A percentile compares a stretch with the other conserved stretches of the same genome.
phyloP scores from a whole-genome alignment of 2,329 filamentous ascomycete species.

The Penicillium nordicum region DNA sequence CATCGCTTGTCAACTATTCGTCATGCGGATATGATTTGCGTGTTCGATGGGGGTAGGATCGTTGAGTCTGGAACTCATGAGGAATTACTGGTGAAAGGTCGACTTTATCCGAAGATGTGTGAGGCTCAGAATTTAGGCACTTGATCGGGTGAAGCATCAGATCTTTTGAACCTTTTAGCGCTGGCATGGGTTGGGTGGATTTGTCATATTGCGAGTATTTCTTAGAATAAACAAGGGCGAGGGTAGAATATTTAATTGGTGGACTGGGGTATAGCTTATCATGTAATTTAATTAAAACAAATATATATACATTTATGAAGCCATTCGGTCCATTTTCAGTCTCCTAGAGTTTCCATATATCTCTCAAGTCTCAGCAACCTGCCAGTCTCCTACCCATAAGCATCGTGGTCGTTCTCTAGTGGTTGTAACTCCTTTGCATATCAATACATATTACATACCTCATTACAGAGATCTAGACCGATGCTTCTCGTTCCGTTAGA shows the following conservation, averaged over 20 bases:
- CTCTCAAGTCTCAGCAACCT: background rate
- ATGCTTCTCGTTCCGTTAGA: too few species aligned
- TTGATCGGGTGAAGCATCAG: background rate
- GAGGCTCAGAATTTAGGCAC: conserved; percentile 15
- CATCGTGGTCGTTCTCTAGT: background rate
- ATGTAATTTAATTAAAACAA: background rate
- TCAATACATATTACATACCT: too few species aligned
- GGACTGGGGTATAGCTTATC: background rate
- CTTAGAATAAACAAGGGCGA: background rate
- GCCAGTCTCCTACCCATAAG: too few species aligned
- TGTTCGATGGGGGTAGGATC: conserved; percentile 41
- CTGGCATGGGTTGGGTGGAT: background rate
- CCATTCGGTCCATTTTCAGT: background rate
- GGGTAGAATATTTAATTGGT: accelerated
- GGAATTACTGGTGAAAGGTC: conserved; percentile 35
- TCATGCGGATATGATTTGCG: conserved; percentile 74
- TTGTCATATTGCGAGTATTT: background rate
- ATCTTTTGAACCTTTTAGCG: background rate
- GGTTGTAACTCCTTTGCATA: background rate
- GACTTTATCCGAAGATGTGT: conserved; percentile 43
- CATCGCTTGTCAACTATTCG: conserved; percentile 29
- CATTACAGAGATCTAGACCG: background rate
- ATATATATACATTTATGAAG: background rate
- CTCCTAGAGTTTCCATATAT: background rate
- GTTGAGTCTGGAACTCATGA: conserved; percentile 42